Conservation (phyloP, 148 eudicot species). For the Chenopodium quinoa region DNA sequence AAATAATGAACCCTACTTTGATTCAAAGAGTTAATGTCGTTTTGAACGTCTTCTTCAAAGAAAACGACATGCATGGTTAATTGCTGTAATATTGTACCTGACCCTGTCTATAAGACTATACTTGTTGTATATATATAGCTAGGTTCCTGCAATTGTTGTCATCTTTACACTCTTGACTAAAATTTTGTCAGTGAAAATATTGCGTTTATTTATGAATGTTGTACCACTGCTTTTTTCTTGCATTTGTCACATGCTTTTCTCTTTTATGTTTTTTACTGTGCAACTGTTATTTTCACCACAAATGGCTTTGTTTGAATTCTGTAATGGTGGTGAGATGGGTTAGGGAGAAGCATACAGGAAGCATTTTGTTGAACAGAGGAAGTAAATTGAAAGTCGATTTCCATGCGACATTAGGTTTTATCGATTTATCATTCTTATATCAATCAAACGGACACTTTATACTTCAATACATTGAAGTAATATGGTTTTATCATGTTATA, state of each 20-base stretch:
- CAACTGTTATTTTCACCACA: background rate
- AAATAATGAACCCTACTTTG: conserved; percentile 5
- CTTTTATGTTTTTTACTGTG: background rate
- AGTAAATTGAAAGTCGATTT: too few relatives aligned
- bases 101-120: background rate
- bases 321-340: background rate
- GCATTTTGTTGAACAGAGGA: too few relatives aligned
- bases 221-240: background rate
- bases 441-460: too few relatives aligned
- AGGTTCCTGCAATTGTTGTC: background rate
- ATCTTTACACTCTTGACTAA: background rate
- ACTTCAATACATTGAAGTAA: too few relatives aligned
- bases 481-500: too few relatives aligned
- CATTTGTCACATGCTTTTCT: background rate
- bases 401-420: too few relatives aligned
- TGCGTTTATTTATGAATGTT: background rate
- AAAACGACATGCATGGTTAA: conserved; percentile 19
- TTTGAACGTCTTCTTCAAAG: background rate
- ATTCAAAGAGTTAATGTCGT: background rate
- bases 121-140: background rate
- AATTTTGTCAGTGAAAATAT: background rate
- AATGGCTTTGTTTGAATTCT: background rate
- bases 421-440: too few relatives aligned
- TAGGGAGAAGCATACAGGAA: background rate
- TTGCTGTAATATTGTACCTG: background rate